phyloP scores from a whole-genome alignment of 2,329 filamentous ascomycete species.

The Paraphoma chrysanthemicola region DNA sequence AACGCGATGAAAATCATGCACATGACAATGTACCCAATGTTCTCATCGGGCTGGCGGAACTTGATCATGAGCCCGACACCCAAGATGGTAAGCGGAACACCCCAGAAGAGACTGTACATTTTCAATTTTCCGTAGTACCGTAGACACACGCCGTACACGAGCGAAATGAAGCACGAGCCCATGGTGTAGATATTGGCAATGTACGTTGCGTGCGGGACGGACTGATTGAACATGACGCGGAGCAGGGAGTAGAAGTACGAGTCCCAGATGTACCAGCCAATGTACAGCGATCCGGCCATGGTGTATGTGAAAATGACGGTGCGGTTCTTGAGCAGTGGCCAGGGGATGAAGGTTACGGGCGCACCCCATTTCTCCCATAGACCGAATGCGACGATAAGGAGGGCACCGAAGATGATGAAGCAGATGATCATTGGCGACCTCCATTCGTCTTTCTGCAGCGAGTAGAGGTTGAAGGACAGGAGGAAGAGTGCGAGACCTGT shows the following conservation, averaged over 20 bases:
- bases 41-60: conserved; percentile 44
- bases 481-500: conserved; percentile 70
- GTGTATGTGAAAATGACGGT: conserved; percentile 63
- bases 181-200: conserved; percentile 51
- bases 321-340: conserved; percentile 56
- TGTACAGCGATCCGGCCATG: conserved; percentile 50
- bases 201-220: conserved; percentile 44
- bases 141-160: conserved; percentile 38
- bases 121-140: conserved; percentile 40
- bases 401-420: conserved; percentile 49
- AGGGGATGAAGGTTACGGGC: conserved; percentile 53
- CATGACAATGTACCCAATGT: conserved; percentile 45
- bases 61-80: conserved; percentile 48
- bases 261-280: conserved; percentile 49
- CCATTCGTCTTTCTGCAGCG: conserved; percentile 43
- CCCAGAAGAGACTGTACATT: conserved; percentile 35
- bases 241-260: conserved; percentile 52
- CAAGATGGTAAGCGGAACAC: conserved; percentile 41
- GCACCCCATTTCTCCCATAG: conserved; percentile 52
- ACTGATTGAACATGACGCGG: conserved; percentile 48
- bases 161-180: conserved; percentile 39
- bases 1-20: conserved; percentile 47
- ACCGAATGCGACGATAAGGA: conserved; percentile 47
- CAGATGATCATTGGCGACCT: conserved; percentile 49
- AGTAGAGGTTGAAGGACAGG: conserved; percentile 69